Percentiles rank a stretch among this genome's conserved stretches.
Conservation (phyloP, 2,329 filamentous ascomycete species). For the Pyricularia pennisetigena region DNA sequence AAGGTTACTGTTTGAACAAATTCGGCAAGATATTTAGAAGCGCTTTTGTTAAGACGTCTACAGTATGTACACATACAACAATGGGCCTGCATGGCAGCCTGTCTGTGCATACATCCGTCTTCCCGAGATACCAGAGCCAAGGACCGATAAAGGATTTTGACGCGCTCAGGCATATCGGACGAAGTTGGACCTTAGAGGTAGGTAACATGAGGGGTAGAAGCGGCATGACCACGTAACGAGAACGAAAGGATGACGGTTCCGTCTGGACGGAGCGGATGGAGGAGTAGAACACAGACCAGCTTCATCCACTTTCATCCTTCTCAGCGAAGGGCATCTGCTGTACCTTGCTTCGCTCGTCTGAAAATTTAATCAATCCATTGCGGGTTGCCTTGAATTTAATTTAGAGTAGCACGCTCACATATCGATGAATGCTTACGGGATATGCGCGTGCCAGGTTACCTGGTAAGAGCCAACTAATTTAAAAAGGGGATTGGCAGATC, state of each 20-base stretch:
- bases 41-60: no score
- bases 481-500: background rate
- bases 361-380: background rate
- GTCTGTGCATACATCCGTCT: background rate
- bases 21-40: background rate
- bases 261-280: background rate
- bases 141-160: background rate
- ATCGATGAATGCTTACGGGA: background rate
- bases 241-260: background rate
- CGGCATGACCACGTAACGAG: background rate
- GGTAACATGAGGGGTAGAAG: background rate
- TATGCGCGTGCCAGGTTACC: background rate
- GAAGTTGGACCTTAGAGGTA: background rate
- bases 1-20: background rate
- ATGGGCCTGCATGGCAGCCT: background rate
- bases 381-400: background rate
- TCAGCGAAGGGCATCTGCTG: background rate
- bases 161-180: background rate
- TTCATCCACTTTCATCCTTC: background rate
- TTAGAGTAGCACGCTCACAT: background rate
- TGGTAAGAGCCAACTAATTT: background rate
- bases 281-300: background rate
- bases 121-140: background rate
- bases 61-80: background rate
- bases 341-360: background rate